A percentile compares a stretch with the other conserved stretches of the same genome.
These are phyloP conservation scores for Panellus pusillus DNA, from an alignment of 768 basidiomycete genomes.

Conservation along the genomic window DNA sequence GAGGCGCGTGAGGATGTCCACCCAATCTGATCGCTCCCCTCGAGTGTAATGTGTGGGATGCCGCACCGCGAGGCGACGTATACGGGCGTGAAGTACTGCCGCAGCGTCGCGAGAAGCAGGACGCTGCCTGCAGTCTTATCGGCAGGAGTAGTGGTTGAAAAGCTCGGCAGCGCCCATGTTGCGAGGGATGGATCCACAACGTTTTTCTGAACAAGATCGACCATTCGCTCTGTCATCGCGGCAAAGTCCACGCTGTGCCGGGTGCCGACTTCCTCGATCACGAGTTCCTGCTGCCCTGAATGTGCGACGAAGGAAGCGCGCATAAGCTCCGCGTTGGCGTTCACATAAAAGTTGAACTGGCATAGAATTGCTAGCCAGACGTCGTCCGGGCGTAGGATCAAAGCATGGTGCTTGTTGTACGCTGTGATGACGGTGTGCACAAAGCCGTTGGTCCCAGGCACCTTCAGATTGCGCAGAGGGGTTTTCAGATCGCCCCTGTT, in stretches of 20 bases:
- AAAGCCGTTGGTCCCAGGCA: not conserved
- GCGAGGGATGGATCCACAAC: slow-evolving; percentile 24
- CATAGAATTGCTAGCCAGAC: no score
- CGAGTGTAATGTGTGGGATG: slow-evolving; percentile 27
- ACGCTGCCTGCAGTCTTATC: slow-evolving; percentile 29
- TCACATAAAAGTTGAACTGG: slow-evolving; percentile 35
- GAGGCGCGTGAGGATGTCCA: slow-evolving; percentile 16
- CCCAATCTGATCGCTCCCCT: slow-evolving; percentile 26
- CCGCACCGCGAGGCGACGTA: slow-evolving; percentile 21
- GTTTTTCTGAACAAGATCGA: not conserved
- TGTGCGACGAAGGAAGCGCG: slow-evolving; percentile 30
- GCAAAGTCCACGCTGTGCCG: not conserved
- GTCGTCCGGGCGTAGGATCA: no score
- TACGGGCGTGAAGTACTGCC: slow-evolving; percentile 25
- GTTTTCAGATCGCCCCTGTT: not conserved
- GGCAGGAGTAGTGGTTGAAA: slow-evolving; percentile 33
- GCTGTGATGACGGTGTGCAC: no score
- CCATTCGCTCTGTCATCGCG: not conserved
- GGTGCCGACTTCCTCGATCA: not conserved
- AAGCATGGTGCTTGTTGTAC: no score
- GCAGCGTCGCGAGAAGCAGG: slow-evolving; percentile 33
- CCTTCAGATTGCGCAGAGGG: not conserved
- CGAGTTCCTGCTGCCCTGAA: not conserved
- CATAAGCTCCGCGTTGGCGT: slow-evolving; percentile 34
- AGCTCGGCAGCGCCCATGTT: slow-evolving; percentile 33